phyloP scores from a whole-genome alignment of 768 basidiomycete species.

The Lyophyllum atratum region DNA sequence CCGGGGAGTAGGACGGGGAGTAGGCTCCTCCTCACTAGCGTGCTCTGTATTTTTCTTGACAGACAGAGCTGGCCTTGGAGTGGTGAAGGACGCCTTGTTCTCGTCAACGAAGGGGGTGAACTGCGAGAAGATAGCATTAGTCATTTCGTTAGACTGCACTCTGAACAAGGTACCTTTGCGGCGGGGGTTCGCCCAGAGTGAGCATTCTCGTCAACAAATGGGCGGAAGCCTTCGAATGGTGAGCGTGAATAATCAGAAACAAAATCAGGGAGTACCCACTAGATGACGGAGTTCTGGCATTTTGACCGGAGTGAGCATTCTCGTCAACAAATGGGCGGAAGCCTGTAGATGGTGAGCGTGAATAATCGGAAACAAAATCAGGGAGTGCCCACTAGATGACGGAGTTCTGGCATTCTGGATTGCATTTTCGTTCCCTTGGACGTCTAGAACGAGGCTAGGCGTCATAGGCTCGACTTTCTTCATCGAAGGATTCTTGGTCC shows the following conservation, averaged over 20 bases:
- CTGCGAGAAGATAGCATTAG: conserved; percentile 32
- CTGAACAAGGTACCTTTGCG: background rate
- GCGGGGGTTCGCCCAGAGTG: conserved; percentile 29
- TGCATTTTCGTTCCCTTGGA: conserved; percentile 33
- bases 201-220: conserved; percentile 68
- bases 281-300: conserved; percentile 39
- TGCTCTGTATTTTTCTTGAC: conserved; percentile 49
- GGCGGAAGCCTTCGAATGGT: conserved; percentile 54
- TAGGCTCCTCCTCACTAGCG: conserved; percentile 31
- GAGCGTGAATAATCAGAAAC: conserved; percentile 14
- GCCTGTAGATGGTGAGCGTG: conserved; percentile 32
- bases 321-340: conserved; percentile 77
- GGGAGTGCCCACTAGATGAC: conserved; percentile 27
- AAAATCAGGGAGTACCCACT: conserved; percentile 20
- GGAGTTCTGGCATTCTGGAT: conserved; percentile 39
- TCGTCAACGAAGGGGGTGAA: conserved; percentile 69
- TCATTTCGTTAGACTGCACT: conserved; percentile 13
- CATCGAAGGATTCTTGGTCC: conserved; percentile 75
- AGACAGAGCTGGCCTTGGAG: conserved; percentile 47
- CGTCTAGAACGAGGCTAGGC: conserved; percentile 36
- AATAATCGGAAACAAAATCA: conserved; percentile 9
- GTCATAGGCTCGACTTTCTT: conserved; percentile 65
- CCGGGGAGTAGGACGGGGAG: conserved; percentile 18
- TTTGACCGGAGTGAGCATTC: conserved; percentile 46
- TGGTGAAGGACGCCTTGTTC: conserved; percentile 42